Conservation (phyloP, 2,329 filamentous ascomycete species). For the Rhinocladiella similis region DNA sequence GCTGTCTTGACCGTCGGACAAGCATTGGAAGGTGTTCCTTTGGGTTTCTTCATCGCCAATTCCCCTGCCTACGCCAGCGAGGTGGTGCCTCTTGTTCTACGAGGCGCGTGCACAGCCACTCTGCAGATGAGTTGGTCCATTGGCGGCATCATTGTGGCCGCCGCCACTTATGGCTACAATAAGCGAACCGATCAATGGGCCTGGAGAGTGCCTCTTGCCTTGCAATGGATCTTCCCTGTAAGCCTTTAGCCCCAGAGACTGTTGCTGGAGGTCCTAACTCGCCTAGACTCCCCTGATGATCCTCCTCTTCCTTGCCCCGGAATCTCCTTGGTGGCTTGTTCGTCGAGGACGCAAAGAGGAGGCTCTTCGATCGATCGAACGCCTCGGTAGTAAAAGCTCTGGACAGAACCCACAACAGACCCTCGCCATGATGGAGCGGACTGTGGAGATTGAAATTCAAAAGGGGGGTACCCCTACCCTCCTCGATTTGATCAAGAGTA, state of each 20-base stretch:
- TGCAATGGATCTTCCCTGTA: conserved; percentile 59
- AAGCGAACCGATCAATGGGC: conserved; percentile 30
- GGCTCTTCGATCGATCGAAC: conserved; percentile 47
- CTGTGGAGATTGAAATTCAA: conserved; percentile 33
- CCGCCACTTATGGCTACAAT: conserved; percentile 56
- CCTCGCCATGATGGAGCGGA: conserved; percentile 36
- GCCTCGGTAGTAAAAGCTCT: conserved; percentile 42
- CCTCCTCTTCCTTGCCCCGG: conserved; percentile 52
- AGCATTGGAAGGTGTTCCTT: conserved; percentile 61
- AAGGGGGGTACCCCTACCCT: conserved; percentile 29
- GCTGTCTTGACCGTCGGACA: conserved; percentile 53
- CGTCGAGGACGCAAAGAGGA: conserved; percentile 47
- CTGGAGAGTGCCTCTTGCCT: conserved; percentile 42
- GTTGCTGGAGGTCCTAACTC: conserved; percentile 2
- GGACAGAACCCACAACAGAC: conserved; percentile 26
- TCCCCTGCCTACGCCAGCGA: conserved; percentile 63
- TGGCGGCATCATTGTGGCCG: conserved; percentile 60
- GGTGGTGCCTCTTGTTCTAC: conserved; percentile 59
- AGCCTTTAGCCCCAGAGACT: conserved; percentile 5
- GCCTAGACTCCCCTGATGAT: conserved; percentile 50
- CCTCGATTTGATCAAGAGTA: conserved; percentile 35
- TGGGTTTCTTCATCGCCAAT: conserved; percentile 67
- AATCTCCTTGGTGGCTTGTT: conserved; percentile 57
- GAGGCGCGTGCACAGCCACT: conserved; percentile 61
- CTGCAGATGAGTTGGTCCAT: conserved; percentile 68